These are phyloP conservation scores for Solanum corneliomulleri DNA, from an alignment of 257 asterid genomes.

Conservation along the genomic window DNA sequence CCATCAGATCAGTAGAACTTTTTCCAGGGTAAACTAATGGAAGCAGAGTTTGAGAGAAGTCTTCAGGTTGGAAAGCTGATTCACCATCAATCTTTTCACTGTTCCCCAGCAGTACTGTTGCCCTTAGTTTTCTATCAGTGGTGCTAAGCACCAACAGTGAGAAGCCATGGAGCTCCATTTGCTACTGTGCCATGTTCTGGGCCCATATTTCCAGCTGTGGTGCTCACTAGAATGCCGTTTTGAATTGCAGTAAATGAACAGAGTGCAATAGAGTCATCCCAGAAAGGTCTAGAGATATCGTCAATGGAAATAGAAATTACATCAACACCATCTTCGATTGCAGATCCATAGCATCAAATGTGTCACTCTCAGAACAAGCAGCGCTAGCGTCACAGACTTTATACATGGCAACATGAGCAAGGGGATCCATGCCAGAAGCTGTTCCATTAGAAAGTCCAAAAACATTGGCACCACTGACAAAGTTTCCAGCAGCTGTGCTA, in stretches of 20 bases:
- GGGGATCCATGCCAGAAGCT: conserved; percentile 22
- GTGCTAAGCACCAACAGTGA: conserved; percentile 32
- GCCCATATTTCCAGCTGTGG: conserved; percentile 17
- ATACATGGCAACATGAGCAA: conserved; percentile 20
- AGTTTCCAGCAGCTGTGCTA: conserved; percentile 21
- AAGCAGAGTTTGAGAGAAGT: conserved; percentile 2
- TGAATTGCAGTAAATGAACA: conserved; percentile 16
- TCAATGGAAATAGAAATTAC: conserved; percentile 20
- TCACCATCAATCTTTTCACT: conserved; percentile 8
- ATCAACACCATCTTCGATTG: conserved; percentile 27
- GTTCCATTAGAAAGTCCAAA: conserved; percentile 18
- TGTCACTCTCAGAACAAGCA: conserved; percentile 7
- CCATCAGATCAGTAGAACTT: neutral
- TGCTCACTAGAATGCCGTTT: conserved; percentile 20
- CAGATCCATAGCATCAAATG: conserved; percentile 25
- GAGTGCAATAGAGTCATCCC: conserved; percentile 8
- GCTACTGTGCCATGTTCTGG: neutral
- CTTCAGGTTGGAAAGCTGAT: conserved; percentile 5
- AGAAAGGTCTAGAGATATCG: neutral
- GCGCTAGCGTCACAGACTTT: neutral
- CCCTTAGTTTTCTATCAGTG: conserved; percentile 2
- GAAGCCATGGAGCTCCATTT: conserved; percentile 32
- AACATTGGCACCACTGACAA: conserved; percentile 9
- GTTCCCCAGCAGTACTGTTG: conserved; percentile 14
- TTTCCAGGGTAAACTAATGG: conserved; percentile 11